Evolutionary conservation across 2,329 filamentous ascomycete genomes (phyloP).

Genomic region (Allantophomopsis cytisporea): DNA sequence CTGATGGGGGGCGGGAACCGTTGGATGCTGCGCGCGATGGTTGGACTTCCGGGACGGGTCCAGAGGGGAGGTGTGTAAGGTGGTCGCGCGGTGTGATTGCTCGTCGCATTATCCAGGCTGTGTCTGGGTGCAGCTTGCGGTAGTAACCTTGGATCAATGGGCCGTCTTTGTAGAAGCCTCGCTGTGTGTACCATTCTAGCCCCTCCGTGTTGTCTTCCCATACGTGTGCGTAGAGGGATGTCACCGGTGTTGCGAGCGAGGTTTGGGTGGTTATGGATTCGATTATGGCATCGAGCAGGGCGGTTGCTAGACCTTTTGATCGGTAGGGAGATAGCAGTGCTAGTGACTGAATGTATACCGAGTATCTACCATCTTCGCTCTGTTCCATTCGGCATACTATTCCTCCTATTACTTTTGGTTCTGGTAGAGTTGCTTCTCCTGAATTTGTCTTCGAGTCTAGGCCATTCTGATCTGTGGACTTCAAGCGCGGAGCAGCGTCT

Average conservation of each 20-base stretch:
- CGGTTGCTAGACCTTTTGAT: slow-evolving; percentile 41
- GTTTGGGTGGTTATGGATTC: slow-evolving; percentile 26
- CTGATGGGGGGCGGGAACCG: neutral
- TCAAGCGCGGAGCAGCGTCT: slow-evolving; percentile 20
- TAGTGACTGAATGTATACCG: slow-evolving; percentile 52
- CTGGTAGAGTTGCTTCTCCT: slow-evolving; percentile 10
- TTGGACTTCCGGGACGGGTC: neutral
- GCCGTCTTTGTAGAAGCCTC: slow-evolving; percentile 38
- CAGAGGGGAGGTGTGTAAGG: neutral
- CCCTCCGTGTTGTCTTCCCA: slow-evolving; percentile 55
- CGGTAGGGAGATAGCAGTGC: slow-evolving; percentile 51
- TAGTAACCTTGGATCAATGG: slow-evolving; percentile 42
- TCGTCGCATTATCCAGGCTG: slow-evolving; percentile 44
- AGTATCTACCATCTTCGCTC: slow-evolving; percentile 21
- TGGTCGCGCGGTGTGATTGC: slow-evolving; percentile 17
- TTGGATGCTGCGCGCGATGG: slow-evolving; percentile 18
- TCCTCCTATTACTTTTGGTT: slow-evolving; percentile 42
- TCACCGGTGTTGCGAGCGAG: slow-evolving; percentile 19
- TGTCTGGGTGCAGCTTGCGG: slow-evolving; percentile 43
- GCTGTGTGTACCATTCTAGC: slow-evolving; percentile 44
- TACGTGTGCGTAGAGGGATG: slow-evolving; percentile 47
- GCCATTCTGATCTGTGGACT: too few species aligned
- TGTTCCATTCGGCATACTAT: slow-evolving; percentile 47
- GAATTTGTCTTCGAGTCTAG: neutral
- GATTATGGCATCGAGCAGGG: slow-evolving; percentile 29